Percentiles rank a stretch among this genome's conserved stretches.
phyloP scores from a whole-genome alignment of 345 rosid species.

The Theobroma cacao region DNA sequence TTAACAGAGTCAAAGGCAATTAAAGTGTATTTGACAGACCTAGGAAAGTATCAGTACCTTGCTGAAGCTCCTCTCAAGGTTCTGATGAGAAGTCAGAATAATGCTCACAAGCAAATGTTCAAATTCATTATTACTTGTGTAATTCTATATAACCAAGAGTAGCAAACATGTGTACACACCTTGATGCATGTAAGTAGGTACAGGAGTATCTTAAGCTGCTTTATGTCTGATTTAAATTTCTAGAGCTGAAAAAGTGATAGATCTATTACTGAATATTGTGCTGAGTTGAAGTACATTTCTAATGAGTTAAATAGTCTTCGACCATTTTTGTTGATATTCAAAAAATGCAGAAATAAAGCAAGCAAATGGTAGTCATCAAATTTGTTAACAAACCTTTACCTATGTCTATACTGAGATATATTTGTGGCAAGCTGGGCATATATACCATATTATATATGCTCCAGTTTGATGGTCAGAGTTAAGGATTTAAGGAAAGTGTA shows the following conservation, averaged over 20 bases:
- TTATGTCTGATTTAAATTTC: not conserved
- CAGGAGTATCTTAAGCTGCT: not conserved
- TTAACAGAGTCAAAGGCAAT: not conserved
- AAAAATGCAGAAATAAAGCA: not conserved
- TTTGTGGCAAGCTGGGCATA: not conserved
- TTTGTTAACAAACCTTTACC: not conserved
- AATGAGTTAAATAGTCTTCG: not conserved
- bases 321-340: not conserved
- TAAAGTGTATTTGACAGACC: not conserved
- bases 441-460: not conserved
- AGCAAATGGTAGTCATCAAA: no score
- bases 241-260: not conserved
- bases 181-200: not conserved
- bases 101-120: not conserved
- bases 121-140: not conserved
- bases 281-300: not conserved
- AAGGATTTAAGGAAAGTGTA: not conserved
- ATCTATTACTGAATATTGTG: not conserved
- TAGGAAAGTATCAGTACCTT: not conserved
- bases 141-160: not conserved
- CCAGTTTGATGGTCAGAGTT: not conserved
- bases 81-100: not conserved
- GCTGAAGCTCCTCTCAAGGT: not conserved
- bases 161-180: not conserved
- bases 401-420: not conserved